Conservation (phyloP, 345 rosid species). For the Bruguiera parviflora region DNA sequence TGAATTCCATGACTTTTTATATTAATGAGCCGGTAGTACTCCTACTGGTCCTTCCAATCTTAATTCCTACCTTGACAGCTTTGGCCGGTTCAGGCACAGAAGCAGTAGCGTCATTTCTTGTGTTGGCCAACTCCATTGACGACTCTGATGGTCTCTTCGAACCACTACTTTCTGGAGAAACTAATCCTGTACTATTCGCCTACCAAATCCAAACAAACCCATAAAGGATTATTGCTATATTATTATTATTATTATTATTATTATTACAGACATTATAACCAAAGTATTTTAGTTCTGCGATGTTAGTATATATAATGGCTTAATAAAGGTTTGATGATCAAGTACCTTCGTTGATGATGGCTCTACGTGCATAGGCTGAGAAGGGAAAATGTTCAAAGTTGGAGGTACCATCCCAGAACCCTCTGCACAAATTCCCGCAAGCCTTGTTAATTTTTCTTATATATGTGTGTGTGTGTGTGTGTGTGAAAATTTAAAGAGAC, state of each 20-base stretch:
- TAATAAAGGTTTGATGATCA: constrained; percentile 14
- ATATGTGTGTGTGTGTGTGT: not conserved
- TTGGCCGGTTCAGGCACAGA: constrained; percentile 30
- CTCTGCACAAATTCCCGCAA: constrained; percentile 42
- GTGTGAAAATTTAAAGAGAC: not conserved
- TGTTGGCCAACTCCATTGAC: constrained; percentile 32
- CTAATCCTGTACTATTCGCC: constrained; percentile 20
- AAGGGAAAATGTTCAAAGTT: constrained; percentile 93
- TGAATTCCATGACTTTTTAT: not conserved
- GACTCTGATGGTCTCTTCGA: constrained; percentile 38
- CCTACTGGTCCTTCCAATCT: not conserved
- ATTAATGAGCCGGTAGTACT: too few relatives aligned
- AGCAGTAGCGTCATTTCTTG: constrained; percentile 25
- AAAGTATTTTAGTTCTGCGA: too few relatives aligned
- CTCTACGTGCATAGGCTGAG: constrained; percentile 90
- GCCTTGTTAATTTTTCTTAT: constrained; percentile 9
- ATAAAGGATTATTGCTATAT: not conserved
- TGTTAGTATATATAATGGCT: not conserved
- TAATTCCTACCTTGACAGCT: constrained; percentile 31
- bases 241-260: constrained; percentile 2
- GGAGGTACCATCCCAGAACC: constrained; percentile 85
- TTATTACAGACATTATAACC: not conserved
- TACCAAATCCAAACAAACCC: constrained; percentile 28
- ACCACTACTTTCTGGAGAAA: constrained; percentile 31
- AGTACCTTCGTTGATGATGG: constrained; percentile 46